phyloP scores from a whole-genome alignment of 2,329 filamentous ascomycete species.

The Cercospora sp. region DNA sequence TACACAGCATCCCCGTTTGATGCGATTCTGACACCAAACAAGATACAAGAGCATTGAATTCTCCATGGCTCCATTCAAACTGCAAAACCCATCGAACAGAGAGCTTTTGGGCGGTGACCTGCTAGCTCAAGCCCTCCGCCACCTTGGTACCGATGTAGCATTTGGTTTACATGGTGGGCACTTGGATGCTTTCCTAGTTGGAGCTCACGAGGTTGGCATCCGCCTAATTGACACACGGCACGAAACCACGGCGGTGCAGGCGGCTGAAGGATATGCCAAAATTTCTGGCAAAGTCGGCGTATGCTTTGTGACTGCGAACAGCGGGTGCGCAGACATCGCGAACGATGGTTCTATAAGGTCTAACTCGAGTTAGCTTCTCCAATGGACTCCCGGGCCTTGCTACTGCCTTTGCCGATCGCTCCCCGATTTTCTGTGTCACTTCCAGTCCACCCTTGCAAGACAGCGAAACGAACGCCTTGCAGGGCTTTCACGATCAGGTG shows the following conservation, averaged over 20 bases:
- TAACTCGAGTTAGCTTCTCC: slow-evolving; percentile 41
- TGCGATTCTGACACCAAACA: background rate
- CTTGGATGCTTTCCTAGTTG: slow-evolving; percentile 52
- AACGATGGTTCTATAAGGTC: background rate
- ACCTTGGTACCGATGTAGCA: slow-evolving; percentile 46
- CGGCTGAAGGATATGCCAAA: slow-evolving; percentile 50
- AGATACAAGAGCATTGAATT: background rate
- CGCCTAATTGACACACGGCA: slow-evolving; percentile 50
- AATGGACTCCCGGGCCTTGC: slow-evolving; percentile 50
- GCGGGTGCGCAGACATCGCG: slow-evolving; percentile 39
- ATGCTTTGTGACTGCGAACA: slow-evolving; percentile 53
- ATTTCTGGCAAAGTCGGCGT: slow-evolving; percentile 47
- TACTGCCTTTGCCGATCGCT: slow-evolving; percentile 49
- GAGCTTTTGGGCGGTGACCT: slow-evolving; percentile 50
- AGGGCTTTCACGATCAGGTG: slow-evolving; percentile 51
- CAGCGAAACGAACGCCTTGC: slow-evolving; percentile 49
- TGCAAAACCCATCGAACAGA: slow-evolving; percentile 40
- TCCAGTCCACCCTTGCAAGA: slow-evolving; percentile 48
- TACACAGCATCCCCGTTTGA: background rate
- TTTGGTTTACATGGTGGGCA: slow-evolving; percentile 53
- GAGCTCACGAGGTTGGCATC: slow-evolving; percentile 45
- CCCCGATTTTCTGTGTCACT: slow-evolving; percentile 49
- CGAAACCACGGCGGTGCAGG: slow-evolving; percentile 52
- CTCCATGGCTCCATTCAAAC: slow-evolving; percentile 29
- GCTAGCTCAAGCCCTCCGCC: slow-evolving; percentile 47